Conservation (phyloP, 2,329 filamentous ascomycete species). For the Alternaria sp. region DNA sequence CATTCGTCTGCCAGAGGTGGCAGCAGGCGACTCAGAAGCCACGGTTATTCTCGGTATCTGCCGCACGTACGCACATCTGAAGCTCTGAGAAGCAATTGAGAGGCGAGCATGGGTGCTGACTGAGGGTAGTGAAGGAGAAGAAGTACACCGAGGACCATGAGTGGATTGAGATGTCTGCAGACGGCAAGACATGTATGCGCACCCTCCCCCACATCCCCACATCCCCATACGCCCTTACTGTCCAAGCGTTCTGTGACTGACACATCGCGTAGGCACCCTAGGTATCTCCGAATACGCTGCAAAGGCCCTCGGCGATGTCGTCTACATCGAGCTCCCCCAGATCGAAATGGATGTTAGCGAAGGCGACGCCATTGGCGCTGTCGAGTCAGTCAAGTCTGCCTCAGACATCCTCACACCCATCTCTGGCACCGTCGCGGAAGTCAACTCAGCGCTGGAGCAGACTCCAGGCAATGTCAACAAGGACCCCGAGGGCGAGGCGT, state of each 20-base stretch:
- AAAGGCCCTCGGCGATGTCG: constrained; percentile 90
- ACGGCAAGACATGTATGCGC: constrained; percentile 75
- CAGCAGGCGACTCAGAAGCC: constrained; percentile 27
- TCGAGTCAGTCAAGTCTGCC: constrained; percentile 98
- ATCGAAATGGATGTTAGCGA: constrained; percentile 70
- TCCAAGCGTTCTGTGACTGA: background rate
- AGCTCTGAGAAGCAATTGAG: constrained; percentile 7
- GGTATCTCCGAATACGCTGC: constrained; percentile 94
- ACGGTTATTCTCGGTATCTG: constrained; percentile 50
- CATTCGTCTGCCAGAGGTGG: constrained; percentile 36
- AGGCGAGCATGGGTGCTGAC: constrained; percentile 19
- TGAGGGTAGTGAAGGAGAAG: constrained; percentile 66
- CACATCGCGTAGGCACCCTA: constrained; percentile 60
- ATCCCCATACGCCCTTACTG: constrained; percentile 7
- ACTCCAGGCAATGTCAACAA: constrained; percentile 88
- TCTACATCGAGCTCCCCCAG: constrained; percentile 93
- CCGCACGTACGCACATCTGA: constrained; percentile 33
- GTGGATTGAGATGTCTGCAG: constrained; percentile 88
- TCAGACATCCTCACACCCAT: constrained; percentile 94
- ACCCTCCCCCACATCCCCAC: background rate
- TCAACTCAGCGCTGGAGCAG: constrained; percentile 79
- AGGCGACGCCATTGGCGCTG: constrained; percentile 88
- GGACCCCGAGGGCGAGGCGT: constrained; percentile 87
- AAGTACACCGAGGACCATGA: constrained; percentile 98
- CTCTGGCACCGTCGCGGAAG: constrained; percentile 74